Base-by-base conservation (phyloP, 208 protist genomes). In the Trypanosoma melophagium region DNA sequence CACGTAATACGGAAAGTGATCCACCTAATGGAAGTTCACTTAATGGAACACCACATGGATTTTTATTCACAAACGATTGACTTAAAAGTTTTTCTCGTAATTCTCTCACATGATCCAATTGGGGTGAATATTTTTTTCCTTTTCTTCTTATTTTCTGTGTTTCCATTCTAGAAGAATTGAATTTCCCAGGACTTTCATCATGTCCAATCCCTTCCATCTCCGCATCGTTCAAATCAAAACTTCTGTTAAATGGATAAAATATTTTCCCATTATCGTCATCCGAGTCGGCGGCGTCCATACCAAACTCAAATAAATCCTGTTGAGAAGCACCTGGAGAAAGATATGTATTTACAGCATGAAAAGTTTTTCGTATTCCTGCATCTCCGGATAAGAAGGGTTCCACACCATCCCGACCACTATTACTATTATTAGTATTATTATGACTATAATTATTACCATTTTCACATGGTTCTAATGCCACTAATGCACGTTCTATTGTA, bases 171-270 rank as follows among this genome's bases (percentile, higher is more conserved):
- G 31, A 38, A 7, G 25, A 45, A 8, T 8, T 38, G 1, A 3
- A 53, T n/a, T 54, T 38, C 38, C 14, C 14, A 7, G 7, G n/a
- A 25, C 2, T 17, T 53, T 59, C 40, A 38, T n/a, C 24, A 53
- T 7, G 24, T 50, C 13, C 19, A 5, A 21, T 45, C 31, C 47
- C 51, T 65, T 44, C 35, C 3, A 24, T 21, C 22, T 41, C 55
- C 2, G 19, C 45, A 25, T 61, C 60, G 5, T 71, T 45, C 14
- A 77, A 74, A 14, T 77, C 72, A 51, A 76, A 80, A 56, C 74
- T 89, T 60, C 0, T 56, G 40, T 80, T 84, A 72, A 84, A 90
- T 3, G 85, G 83, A 60, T 94, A 89, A 66, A 89, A 88, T 4
- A 87, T 60, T 66, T 80, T 83, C 7, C 77, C 80, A 13, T 75